phyloP scores from a whole-genome alignment of 345 rosid genomes.

The Dipteronia sinensis region DNA sequence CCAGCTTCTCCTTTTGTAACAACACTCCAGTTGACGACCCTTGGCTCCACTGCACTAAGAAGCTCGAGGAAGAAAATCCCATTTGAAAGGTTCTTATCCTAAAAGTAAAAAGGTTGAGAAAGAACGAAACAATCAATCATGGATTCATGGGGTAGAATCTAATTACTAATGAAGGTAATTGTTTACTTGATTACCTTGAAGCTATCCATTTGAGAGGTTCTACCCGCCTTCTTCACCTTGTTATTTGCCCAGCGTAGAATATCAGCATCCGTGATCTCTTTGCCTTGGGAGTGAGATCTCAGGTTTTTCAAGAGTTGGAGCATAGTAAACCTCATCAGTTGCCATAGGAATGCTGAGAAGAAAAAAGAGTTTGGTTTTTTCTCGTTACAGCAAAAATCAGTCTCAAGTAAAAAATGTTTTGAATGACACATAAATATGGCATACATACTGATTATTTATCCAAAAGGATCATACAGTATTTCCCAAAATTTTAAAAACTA shows the following conservation, averaged over 20 bases:
- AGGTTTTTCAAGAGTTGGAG: conserved; percentile 92
- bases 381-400: neutral
- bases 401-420: neutral
- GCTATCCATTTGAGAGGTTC: conserved; percentile 79
- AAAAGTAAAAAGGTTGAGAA: conserved; percentile 12
- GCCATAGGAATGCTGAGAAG: conserved; percentile 86
- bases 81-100: conserved; percentile 80
- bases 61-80: conserved; percentile 94
- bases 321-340: conserved; percentile 95
- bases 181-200: conserved; percentile 65
- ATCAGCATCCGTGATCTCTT: conserved; percentile 88
- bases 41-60: conserved; percentile 84
- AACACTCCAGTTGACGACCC: conserved; percentile 92
- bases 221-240: conserved; percentile 77
- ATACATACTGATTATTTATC: neutral
- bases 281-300: conserved; percentile 87
- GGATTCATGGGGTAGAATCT: neutral
- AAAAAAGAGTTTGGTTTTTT: conserved; percentile 15
- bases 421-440: neutral
- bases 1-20: conserved; percentile 85
- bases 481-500: neutral
- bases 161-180: neutral
- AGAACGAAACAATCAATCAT: conserved; percentile 18
- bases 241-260: conserved; percentile 88
- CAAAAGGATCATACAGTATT: neutral